Conservation (phyloP, 2,329 filamentous ascomycete species). For the Aspergillus udagawae region DNA sequence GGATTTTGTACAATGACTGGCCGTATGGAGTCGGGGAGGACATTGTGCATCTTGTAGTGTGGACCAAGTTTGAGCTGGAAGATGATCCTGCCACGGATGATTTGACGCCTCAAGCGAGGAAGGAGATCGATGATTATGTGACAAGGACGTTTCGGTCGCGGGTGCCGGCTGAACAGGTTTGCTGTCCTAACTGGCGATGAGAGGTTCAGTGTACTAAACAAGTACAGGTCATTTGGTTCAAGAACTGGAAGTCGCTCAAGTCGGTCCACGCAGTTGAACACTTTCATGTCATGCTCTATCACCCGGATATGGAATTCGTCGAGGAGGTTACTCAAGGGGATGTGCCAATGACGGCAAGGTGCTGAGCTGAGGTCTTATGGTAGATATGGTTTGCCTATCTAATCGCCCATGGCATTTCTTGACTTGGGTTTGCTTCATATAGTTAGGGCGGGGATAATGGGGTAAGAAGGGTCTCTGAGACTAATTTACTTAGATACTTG, state of each 20-base stretch:
- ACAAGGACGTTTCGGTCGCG: slow-evolving; percentile 57
- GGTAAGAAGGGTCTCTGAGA: not conserved
- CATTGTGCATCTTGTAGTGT: slow-evolving; percentile 83
- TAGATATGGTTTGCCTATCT: not conserved
- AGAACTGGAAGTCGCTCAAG: slow-evolving; percentile 83
- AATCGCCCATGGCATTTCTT: not conserved
- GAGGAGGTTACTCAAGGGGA: slow-evolving; percentile 69
- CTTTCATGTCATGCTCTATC: slow-evolving; percentile 87
- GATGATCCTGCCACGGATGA: slow-evolving; percentile 65
- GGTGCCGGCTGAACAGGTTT: slow-evolving; percentile 41
- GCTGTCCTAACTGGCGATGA: slow-evolving; percentile 7
- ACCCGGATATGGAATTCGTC: slow-evolving; percentile 68
- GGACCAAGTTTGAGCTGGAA: slow-evolving; percentile 81
- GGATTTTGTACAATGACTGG: slow-evolving; percentile 86
- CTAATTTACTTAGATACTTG: not conserved
- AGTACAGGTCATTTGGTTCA: slow-evolving; percentile 74
- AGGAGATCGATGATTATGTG: slow-evolving; percentile 68
- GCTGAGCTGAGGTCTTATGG: slow-evolving; percentile 12
- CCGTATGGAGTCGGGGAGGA: slow-evolving; percentile 77
- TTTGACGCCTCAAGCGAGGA: slow-evolving; percentile 60
- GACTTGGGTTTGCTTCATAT: not conserved
- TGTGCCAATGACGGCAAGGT: slow-evolving; percentile 57
- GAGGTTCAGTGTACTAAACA: slow-evolving; percentile 2
- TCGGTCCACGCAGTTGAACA: slow-evolving; percentile 85
- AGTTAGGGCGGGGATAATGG: not conserved